Evolutionary conservation across 1,139 yeast genomes (phyloP).

Genomic region (Geotrichum aggregatum): DNA sequence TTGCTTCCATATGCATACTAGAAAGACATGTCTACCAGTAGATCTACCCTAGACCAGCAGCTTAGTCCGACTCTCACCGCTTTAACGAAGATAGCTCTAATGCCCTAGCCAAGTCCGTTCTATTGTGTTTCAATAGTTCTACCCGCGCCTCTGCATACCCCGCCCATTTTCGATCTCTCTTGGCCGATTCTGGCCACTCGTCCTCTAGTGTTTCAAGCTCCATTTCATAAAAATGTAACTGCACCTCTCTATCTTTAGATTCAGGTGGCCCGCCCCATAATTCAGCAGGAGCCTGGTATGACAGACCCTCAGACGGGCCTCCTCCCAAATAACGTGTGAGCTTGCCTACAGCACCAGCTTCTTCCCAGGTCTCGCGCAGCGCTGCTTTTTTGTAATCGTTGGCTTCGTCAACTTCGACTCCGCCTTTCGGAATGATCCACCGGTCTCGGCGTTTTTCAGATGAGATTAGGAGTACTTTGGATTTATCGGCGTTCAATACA

Average conservation of each 20-base stretch:
- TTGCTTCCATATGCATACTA: no score
- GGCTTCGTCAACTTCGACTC: conserved; percentile 81
- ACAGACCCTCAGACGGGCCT: conserved; percentile 47
- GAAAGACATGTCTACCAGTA: no score
- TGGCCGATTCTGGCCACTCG: conserved; percentile 68
- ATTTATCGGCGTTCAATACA: conserved; percentile 54
- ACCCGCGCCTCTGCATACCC: conserved; percentile 58
- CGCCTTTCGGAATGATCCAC: conserved; percentile 96
- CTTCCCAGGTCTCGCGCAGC: conserved; percentile 93
- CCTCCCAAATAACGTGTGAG: conserved; percentile 52
- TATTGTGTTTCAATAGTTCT: conserved; percentile 22
- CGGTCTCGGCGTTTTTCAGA: conserved; percentile 61
- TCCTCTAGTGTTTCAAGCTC: conserved; percentile 51
- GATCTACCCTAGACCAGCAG: no score
- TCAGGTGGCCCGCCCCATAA: conserved; percentile 44
- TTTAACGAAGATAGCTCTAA: conserved; percentile 17
- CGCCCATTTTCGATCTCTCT: conserved; percentile 71
- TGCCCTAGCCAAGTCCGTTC: conserved; percentile 28
- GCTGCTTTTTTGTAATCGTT: conserved; percentile 52
- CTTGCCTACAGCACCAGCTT: conserved; percentile 79
- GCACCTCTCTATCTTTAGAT: conserved; percentile 48
- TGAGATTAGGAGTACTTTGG: conserved; percentile 69
- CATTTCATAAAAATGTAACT: conserved; percentile 83
- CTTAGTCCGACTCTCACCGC: not conserved
- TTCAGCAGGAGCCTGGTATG: conserved; percentile 57